Percentiles rank a stretch among this genome's conserved stretches.
Conservation (phyloP, 2,329 filamentous ascomycete species). For the Helotiales sp. region DNA sequence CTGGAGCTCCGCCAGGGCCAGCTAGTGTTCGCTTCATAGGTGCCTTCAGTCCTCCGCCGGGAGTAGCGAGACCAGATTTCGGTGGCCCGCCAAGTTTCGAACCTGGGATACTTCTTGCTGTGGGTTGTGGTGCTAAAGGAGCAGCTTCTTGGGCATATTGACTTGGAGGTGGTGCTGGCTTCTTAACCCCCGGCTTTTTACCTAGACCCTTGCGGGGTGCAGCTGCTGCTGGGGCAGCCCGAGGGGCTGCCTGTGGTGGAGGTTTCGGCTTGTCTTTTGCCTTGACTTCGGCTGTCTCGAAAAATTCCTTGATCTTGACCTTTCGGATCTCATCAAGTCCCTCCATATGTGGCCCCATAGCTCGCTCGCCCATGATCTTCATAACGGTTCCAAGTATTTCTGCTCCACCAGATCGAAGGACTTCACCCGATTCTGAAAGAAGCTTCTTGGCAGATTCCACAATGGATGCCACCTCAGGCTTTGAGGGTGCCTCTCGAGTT, state of each 20-base stretch:
- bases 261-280: constrained; percentile 93
- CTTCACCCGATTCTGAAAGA: constrained; percentile 85
- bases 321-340: constrained; percentile 95
- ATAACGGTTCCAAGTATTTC: constrained; percentile 93
- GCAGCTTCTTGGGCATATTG: constrained; percentile 55
- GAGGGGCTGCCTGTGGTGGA: constrained; percentile 64
- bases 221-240: constrained; percentile 50
- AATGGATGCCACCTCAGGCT: constrained; percentile 81
- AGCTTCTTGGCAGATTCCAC: constrained; percentile 91
- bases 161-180: constrained; percentile 51
- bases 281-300: constrained; percentile 80
- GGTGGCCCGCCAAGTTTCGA: constrained; percentile 63
- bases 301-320: constrained; percentile 93
- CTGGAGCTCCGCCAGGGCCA: constrained; percentile 49
- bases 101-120: constrained; percentile 53
- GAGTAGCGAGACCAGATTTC: constrained; percentile 52
- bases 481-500: constrained; percentile 81
- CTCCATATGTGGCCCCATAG: constrained; percentile 91
- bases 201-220: constrained; percentile 51
- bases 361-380: constrained; percentile 97
- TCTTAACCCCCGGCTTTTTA: constrained; percentile 52
- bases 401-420: constrained; percentile 83
- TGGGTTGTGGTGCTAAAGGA: constrained; percentile 62
- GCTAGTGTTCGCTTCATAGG: constrained; percentile 61
- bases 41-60: constrained; percentile 57